Evolutionary conservation across 2,329 filamentous ascomycete genomes (phyloP).

Genomic region (Hypoxylon sp.): DNA sequence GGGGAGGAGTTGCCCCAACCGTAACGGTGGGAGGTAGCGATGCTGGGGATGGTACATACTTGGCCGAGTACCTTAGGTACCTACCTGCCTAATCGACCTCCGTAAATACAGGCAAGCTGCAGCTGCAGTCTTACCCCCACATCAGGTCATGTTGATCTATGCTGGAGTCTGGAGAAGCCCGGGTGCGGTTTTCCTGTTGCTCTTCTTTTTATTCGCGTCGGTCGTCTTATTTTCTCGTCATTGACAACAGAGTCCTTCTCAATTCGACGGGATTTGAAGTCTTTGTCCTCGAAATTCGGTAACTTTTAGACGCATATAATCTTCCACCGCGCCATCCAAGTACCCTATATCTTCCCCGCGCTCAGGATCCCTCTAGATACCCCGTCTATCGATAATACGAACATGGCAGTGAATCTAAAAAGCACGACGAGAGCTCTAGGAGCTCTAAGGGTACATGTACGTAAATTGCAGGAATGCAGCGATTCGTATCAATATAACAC

Average conservation of each 20-base stretch:
- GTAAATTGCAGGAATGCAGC: no score
- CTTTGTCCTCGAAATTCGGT: conserved; percentile 9
- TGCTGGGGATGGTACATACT: not conserved
- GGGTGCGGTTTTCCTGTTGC: conserved; percentile 12
- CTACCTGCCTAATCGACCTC: not conserved
- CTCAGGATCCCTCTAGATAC: not conserved
- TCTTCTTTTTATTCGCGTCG: conserved; percentile 7
- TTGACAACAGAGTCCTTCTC: conserved; percentile 15
- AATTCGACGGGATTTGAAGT: conserved; percentile 19
- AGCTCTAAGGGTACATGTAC: conserved; percentile 69
- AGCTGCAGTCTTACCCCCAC: conserved; percentile 29
- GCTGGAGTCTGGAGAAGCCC: conserved; percentile 12
- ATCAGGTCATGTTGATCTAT: conserved; percentile 28
- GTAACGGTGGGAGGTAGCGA: not conserved
- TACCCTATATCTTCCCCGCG: not conserved
- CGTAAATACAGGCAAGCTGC: not conserved
- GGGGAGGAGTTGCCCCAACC: conserved; percentile 37
- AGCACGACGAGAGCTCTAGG: conserved; percentile 72
- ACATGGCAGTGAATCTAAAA: conserved; percentile 75
- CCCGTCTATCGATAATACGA: not conserved
- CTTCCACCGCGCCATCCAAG: not conserved
- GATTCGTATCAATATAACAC: no score
- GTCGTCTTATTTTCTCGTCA: conserved; percentile 8
- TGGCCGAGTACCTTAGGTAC: not conserved
- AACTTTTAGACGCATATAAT: not conserved